Conservation (phyloP, 2,329 filamentous ascomycete species). For the Venturia carpophila region DNA sequence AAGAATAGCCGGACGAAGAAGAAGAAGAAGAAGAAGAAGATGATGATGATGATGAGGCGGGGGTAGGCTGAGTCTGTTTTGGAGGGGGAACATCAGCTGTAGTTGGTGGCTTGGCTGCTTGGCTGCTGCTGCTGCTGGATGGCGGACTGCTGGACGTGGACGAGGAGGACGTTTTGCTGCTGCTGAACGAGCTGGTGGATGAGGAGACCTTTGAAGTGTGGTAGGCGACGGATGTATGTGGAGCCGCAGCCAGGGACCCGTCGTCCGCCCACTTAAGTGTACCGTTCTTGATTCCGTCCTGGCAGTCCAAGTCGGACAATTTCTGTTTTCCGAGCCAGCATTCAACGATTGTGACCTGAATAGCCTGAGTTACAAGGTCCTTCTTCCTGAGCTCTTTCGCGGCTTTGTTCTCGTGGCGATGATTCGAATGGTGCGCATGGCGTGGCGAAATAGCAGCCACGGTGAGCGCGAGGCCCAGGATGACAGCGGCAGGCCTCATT, state of each 20-base stretch:
- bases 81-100: neutral
- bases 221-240: slow-evolving; percentile 1
- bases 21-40: slow-evolving; percentile 2
- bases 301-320: slow-evolving; percentile 57
- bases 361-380: slow-evolving; percentile 46
- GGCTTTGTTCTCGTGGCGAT: neutral
- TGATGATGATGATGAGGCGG: too few relatives aligned
- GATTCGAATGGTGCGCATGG: slow-evolving; percentile 5
- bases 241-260: slow-evolving; percentile 28
- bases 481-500: neutral
- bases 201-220: slow-evolving; percentile 2
- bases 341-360: slow-evolving; percentile 50
- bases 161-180: neutral
- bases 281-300: slow-evolving; percentile 63
- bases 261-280: slow-evolving; percentile 57
- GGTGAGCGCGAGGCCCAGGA: neutral
- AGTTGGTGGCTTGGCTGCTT: neutral
- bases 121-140: slow-evolving; percentile 7
- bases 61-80: neutral
- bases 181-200: neutral
- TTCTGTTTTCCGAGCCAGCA: slow-evolving; percentile 62
- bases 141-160: neutral
- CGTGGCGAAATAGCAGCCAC: neutral
- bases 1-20: neutral
- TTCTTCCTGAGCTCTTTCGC: slow-evolving; percentile 10